Base-by-base conservation (phyloP, 352 stramenopile species). In the Globisporangium nunn region DNA sequence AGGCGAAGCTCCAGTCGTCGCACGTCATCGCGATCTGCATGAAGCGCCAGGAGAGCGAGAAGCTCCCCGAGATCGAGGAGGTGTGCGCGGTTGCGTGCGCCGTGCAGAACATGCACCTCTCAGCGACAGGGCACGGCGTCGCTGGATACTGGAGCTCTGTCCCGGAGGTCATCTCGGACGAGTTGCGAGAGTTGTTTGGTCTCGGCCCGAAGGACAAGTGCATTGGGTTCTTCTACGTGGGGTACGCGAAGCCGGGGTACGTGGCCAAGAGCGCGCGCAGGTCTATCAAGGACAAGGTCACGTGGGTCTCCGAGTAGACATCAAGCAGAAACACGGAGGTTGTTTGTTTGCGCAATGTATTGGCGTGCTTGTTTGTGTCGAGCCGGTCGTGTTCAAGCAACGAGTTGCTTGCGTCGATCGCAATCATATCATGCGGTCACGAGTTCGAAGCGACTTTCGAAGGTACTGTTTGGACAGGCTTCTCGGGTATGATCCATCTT, bases 111-210 rank as follows among this genome's bases (percentile, higher is more conserved):
- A 81, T 94, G 73, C 85, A 94, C 63, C 59, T 94, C 4, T 64
- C 75, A 35, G 85, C 85, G 2, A 76, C 80, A 0, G 75, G 78
- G 0, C 71, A 91, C 50, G 67, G 60, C 39, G 69, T 94, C 29
- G 85, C 75, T 17, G 85, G 75, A 12, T 94, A 94, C 74, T 94
- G 85, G 85, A 91, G 80, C 74, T 94, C 85, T 1, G 82, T 78
- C 0, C 68, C 70, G 8, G 72, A 75, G 3, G 80, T 77, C 30
- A 68, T 75, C 56, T 83, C 78, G 49, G 55, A 85, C 51, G 76
- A 91, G 29, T 91, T 95, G 85, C 92, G 93, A 66, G 62, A 76
- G 39, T 85, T 90, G 63, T 51, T 93, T 12, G 73, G 74, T 11
- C 67, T 95, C 6, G 67, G 68, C 15, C 67, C 67, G 8, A 81